phyloP scores from a whole-genome alignment of 306 rosid species.

The Prunus mongolica region DNA sequence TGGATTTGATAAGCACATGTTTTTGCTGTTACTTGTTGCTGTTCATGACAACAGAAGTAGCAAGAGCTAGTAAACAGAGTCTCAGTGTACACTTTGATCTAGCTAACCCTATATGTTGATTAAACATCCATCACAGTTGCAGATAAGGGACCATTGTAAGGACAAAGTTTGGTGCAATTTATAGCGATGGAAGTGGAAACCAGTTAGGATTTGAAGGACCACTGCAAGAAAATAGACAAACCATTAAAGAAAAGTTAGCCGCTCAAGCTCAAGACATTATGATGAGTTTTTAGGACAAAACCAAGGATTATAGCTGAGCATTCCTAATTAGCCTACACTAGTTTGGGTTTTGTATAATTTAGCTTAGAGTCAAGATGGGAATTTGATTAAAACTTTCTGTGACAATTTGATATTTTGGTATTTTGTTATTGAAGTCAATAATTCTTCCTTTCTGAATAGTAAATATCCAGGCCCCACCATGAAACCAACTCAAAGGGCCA shows the following conservation, averaged over 20 bases:
- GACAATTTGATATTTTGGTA: not conserved
- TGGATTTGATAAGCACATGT: too few relatives aligned
- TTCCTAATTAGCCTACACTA: not conserved
- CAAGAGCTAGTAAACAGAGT: not conserved
- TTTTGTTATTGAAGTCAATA: too few relatives aligned
- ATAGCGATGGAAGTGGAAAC: conserved; percentile 21
- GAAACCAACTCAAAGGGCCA: conserved; percentile 26
- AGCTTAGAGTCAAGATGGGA: not conserved
- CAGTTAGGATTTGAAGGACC: conserved; percentile 26
- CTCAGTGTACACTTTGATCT: too few relatives aligned
- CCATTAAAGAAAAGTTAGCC: conserved; percentile 11
- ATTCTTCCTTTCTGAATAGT: conserved; percentile 11
- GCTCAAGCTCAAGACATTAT: conserved; percentile 13
- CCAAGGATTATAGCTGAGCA: not conserved
- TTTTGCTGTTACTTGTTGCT: too few relatives aligned
- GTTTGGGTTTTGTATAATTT: conserved; percentile 1
- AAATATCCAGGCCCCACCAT: conserved; percentile 45
- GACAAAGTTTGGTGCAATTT: conserved; percentile 30
- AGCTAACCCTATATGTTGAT: not conserved
- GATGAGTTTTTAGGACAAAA: conserved; percentile 20
- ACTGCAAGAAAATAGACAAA: conserved; percentile 27
- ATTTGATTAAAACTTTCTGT: not conserved
- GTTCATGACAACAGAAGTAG: too few relatives aligned
- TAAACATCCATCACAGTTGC: not conserved
- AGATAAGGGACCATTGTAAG: conserved; percentile 16